Evolutionary conservation across 2,329 filamentous ascomycete genomes (phyloP).

Genomic region (Epichloe gansuensis): DNA sequence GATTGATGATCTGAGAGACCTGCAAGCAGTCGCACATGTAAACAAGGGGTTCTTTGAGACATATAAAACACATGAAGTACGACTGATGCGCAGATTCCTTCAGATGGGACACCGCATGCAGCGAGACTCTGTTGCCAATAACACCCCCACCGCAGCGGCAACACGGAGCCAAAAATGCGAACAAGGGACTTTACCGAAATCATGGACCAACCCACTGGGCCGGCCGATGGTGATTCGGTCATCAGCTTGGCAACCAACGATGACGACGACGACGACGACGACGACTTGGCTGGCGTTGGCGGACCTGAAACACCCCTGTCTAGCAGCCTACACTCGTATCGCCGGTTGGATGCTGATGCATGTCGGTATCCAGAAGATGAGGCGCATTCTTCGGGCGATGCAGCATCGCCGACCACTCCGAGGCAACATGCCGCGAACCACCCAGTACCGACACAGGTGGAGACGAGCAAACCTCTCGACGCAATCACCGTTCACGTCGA

Average conservation of each 20-base stretch:
- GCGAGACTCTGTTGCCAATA: not conserved
- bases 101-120: conserved; percentile 14
- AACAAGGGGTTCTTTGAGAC: conserved; percentile 31
- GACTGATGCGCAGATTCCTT: conserved; percentile 24
- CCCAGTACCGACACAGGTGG: not conserved
- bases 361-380: conserved; percentile 1
- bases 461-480: conserved; percentile 4
- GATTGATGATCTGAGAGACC: conserved; percentile 28
- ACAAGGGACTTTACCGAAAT: conserved; percentile 19
- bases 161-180: conserved; percentile 23
- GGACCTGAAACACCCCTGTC: not conserved
- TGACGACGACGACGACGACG: conserved; percentile 15
- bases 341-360: not conserved
- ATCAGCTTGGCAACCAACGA: not conserved
- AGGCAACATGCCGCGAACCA: conserved; percentile 4
- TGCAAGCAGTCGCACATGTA: conserved; percentile 30
- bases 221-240: not conserved
- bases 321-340: not conserved
- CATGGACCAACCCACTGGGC: conserved; percentile 11
- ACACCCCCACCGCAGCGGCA: conserved; percentile 7
- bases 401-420: conserved; percentile 6
- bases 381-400: not conserved
- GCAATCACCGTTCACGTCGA: conserved; percentile 6
- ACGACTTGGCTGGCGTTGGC: conserved; percentile 7
- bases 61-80: conserved; percentile 32